Base-by-base conservation (phyloP, 139 green algal species). In the Bryopsis sp. region DNA sequence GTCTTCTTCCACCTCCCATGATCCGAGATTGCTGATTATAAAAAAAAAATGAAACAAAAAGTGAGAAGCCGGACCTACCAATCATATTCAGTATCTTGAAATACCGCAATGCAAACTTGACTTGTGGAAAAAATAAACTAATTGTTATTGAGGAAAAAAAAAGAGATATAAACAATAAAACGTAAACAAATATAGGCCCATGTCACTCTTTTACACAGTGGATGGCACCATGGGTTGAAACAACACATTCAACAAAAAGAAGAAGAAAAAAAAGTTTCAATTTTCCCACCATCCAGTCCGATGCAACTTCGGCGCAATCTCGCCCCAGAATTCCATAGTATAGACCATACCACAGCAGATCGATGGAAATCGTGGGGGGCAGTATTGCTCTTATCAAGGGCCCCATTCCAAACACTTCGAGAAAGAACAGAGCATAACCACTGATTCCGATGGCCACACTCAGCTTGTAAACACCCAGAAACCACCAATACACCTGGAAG, bases 311-410 rank as follows among this genome's bases (percentile, higher is more conserved):
- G 2, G 90, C 90, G 15, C 77, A 88, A 72, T 96, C 90, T 0
- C 90, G 75, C 0, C 84, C 84, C 36, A 96, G 73, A 26, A 95
- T 83, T 38, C 90, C 90, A 77, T 92, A 96, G 74, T 95, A 96
- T 2, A 95, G 60, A 0, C 90, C 88, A 73, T 95, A 96, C 84
- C 82, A 87, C 47, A 86, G 24, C 54, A 76, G 72, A 58, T 72
- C 5, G 26, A 78, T 43, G 1, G 72, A 28, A 5, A 57, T 38
- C 37, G n/a, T 38, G 39, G 6, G 35, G 24, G 43, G n/a, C 4
- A 29, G 39, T 15, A 61, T 33, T 48, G 19, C 19, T 6, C 61
- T 43, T 15, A 89, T 61, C 48, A 91, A 29, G 1, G 77, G 62
- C 2, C 77, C 82, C 2, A 77, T 19, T 1, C 82, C 82, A 31